A percentile compares a stretch with the other conserved stretches of the same genome.
phyloP scores from a whole-genome alignment of 129 eudicot species.

The Oenanthe sinensis region DNA sequence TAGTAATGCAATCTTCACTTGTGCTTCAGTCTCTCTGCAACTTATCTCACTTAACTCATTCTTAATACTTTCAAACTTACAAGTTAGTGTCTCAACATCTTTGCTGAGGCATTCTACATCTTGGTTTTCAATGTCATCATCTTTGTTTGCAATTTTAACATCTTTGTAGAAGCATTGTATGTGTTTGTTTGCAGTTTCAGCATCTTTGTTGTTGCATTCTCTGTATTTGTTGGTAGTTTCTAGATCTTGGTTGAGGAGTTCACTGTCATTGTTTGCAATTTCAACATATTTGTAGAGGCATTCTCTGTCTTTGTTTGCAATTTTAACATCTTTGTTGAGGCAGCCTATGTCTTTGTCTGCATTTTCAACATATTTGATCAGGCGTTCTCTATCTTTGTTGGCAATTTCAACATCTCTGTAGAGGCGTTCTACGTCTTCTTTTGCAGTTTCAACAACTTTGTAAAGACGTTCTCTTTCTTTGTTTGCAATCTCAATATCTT shows the following conservation, averaged over 20 bases:
- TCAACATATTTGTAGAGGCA: not conserved
- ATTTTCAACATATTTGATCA: not conserved
- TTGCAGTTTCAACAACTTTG: not conserved
- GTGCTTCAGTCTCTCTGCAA: conserved; percentile 30
- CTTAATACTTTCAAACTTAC: conserved; percentile 23
- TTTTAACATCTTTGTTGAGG: not conserved
- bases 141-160: conserved; percentile 13
- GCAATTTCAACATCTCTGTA: not conserved
- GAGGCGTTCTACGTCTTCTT: not conserved
- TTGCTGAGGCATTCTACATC: conserved; percentile 2
- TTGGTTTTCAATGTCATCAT: not conserved
- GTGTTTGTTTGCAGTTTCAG: not conserved
- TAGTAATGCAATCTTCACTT: conserved; percentile 44
- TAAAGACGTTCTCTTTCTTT: not conserved
- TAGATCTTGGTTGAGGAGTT: not conserved
- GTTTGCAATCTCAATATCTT: not conserved
- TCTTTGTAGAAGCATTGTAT: not conserved
- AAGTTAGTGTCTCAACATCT: not conserved
- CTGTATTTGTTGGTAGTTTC: not conserved
- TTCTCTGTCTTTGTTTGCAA: not conserved
- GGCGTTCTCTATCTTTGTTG: not conserved
- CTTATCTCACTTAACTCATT: conserved; percentile 24
- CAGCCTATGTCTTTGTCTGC: not conserved
- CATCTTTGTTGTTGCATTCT: not conserved
- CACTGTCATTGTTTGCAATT: not conserved